phyloP scores from a whole-genome alignment of 768 basidiomycete genomes.

The Pilatotrama ljubarskyi region DNA sequence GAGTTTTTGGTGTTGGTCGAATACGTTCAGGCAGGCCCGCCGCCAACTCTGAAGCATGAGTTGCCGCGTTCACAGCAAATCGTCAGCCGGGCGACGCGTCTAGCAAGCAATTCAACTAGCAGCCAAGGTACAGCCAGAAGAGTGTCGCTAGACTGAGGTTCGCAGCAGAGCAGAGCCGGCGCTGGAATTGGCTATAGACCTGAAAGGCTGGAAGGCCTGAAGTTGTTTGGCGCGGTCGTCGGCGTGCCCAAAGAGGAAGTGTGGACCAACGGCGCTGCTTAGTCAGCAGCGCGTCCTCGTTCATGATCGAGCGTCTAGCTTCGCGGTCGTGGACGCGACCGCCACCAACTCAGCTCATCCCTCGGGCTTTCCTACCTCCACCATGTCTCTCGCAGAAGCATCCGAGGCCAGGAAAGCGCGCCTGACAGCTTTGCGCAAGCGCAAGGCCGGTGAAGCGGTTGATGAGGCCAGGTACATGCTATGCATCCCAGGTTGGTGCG shows the following conservation, averaged over 20 bases:
- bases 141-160: background rate
- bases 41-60: slow-evolving; percentile 30
- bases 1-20: slow-evolving; percentile 16
- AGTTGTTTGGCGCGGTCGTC: background rate
- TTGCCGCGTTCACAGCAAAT: background rate
- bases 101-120: background rate
- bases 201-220: background rate
- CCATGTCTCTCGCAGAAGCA: slow-evolving; percentile 70
- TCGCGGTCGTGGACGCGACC: slow-evolving; percentile 6
- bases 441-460: slow-evolving; percentile 60
- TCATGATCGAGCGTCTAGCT: background rate
- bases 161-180: background rate
- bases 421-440: slow-evolving; percentile 70
- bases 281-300: slow-evolving; percentile 16
- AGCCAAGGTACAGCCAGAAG: background rate
- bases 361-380: background rate
- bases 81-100: background rate
- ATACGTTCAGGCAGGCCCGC: slow-evolving; percentile 26
- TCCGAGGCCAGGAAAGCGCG: slow-evolving; percentile 83
- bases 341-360: background rate
- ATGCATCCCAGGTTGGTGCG: background rate
- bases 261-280: slow-evolving; percentile 15
- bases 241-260: background rate
- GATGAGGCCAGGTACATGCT: slow-evolving; percentile 45
- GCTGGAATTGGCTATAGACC: background rate